Conservation (phyloP, 257 asterid species). For the Solanum bulbocastanum region DNA sequence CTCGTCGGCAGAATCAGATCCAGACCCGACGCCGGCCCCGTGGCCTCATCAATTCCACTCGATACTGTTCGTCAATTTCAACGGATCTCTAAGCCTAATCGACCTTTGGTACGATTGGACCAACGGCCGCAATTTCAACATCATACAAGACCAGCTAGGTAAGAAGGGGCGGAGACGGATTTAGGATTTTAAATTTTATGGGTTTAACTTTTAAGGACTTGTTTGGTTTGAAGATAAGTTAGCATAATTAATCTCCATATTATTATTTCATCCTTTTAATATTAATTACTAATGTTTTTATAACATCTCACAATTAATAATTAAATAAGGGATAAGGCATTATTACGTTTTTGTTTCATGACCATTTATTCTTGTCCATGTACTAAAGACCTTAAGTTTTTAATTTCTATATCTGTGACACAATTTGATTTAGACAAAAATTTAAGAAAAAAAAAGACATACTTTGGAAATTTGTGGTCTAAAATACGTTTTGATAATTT, state of each 20-base stretch:
- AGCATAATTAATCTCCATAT: too few species aligned
- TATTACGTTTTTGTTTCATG: neutral
- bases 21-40: conserved; percentile 34
- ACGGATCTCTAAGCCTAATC: conserved; percentile 23
- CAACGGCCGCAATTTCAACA: conserved; percentile 62
- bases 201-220: rapidly evolving
- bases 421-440: neutral
- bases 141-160: conserved; percentile 56
- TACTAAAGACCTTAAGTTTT: too few species aligned
- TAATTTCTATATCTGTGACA: neutral
- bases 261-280: too few species aligned
- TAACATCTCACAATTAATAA: neutral
- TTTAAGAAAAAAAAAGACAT: neutral
- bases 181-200: neutral
- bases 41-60: conserved; percentile 87
- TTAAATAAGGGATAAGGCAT: neutral
- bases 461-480: neutral
- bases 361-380: neutral
- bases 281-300: too few species aligned
- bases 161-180: neutral
- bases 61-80: conserved; percentile 32
- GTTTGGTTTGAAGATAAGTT: neutral
- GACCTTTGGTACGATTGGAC: conserved; percentile 79
- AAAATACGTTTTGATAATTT: too few species aligned
- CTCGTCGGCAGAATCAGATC: neutral